Conservation (phyloP, 192 early-diverging fungal species). For the Coemansia asiatica region DNA sequence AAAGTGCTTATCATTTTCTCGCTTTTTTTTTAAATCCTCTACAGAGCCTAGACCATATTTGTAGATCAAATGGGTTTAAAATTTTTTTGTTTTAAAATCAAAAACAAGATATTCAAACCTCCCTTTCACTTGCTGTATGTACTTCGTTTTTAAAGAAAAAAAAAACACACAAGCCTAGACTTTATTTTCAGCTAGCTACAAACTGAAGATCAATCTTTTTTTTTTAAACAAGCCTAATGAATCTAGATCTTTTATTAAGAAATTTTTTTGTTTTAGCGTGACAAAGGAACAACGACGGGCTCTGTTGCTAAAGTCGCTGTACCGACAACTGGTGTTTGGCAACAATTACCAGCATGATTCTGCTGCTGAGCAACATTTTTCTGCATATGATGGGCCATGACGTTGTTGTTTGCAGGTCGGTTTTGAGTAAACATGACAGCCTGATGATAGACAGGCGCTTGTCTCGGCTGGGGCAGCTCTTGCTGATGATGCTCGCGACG, state of each 20-base stretch:
- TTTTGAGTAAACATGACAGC: constrained; percentile 2
- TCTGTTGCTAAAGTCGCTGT: constrained; percentile 40
- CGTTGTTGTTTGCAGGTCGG: not conserved
- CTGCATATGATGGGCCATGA: not conserved
- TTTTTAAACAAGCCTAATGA: no score
- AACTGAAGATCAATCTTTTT: no score
- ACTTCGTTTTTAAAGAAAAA: no score
- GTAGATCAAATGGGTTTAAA: no score
- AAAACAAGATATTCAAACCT: no score
- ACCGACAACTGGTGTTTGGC: constrained; percentile 18
- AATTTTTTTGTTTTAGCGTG: not conserved
- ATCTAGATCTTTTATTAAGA: not conserved
- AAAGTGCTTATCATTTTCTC: no score
- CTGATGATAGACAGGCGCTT: constrained; percentile 5
- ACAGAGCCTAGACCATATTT: not conserved
- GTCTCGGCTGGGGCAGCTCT: not conserved
- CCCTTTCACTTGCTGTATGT: no score
- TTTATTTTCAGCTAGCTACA: no score
- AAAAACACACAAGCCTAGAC: no score
- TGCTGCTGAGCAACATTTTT: not conserved
- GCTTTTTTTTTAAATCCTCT: no score
- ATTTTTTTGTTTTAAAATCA: no score
- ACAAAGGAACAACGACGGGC: constrained; percentile 8
- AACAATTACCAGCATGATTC: not conserved
- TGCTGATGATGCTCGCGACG: not conserved